Conservation (phyloP, 2,329 filamentous ascomycete species). For the Alternaria sp. region DNA sequence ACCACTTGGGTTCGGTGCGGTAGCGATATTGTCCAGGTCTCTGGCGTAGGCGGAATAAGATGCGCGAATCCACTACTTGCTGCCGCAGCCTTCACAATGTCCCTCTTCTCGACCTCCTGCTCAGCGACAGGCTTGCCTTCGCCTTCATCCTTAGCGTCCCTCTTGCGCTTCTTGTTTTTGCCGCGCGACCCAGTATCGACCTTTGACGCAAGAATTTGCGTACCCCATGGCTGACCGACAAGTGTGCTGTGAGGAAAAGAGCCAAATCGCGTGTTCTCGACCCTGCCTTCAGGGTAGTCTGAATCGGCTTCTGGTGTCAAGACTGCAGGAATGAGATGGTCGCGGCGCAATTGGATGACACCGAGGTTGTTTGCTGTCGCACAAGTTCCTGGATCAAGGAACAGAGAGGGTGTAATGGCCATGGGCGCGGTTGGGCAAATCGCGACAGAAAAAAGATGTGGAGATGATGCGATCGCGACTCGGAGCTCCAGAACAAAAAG, state of each 20-base stretch:
- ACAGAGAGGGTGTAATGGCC: slow-evolving; percentile 69
- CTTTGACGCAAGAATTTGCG: slow-evolving; percentile 86
- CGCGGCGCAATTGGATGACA: slow-evolving; percentile 87
- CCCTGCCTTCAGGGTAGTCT: slow-evolving; percentile 57
- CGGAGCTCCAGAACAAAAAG: slow-evolving; percentile 21
- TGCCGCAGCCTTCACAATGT: slow-evolving; percentile 55
- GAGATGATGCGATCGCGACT: slow-evolving; percentile 9
- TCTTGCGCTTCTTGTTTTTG: slow-evolving; percentile 62
- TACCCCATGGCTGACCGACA: slow-evolving; percentile 84
- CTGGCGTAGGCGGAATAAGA: slow-evolving; percentile 79
- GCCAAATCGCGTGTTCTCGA: slow-evolving; percentile 90
- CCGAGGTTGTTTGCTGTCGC: slow-evolving; percentile 75
- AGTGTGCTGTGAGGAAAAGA: slow-evolving; percentile 68
- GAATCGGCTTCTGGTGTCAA: slow-evolving; percentile 51
- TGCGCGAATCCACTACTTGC: slow-evolving; percentile 76
- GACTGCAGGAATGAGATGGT: slow-evolving; percentile 81
- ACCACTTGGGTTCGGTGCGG: slow-evolving; percentile 87
- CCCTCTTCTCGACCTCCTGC: slow-evolving; percentile 45
- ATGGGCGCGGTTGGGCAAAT: slow-evolving; percentile 16
- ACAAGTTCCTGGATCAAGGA: slow-evolving; percentile 73
- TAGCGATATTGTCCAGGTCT: slow-evolving; percentile 81
- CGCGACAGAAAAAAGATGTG: slow-evolving; percentile 1
- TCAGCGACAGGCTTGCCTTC: slow-evolving; percentile 23
- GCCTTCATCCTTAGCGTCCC: slow-evolving; percentile 49
- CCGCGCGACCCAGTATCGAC: slow-evolving; percentile 93